phyloP scores from a whole-genome alignment of 2,329 filamentous ascomycete genomes.

The Dryadomyces quercus-mongolicae region DNA sequence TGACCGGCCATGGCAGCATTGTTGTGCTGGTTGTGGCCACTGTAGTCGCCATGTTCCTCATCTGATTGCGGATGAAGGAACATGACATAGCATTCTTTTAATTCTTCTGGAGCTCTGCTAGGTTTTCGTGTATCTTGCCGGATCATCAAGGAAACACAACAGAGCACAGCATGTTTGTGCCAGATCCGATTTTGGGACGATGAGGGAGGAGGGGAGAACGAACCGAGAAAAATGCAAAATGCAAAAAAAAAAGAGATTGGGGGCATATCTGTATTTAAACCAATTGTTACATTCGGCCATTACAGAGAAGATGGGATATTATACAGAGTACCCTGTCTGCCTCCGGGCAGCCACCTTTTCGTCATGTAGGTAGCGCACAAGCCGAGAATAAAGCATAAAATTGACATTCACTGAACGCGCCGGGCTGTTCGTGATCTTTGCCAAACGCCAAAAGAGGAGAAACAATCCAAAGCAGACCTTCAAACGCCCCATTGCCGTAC shows the following conservation, averaged over 20 bases:
- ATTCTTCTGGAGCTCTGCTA: too few species aligned
- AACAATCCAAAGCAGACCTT: not conserved
- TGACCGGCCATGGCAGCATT: conserved; percentile 12
- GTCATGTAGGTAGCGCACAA: not conserved
- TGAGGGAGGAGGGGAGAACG: not conserved
- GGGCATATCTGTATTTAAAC: not conserved
- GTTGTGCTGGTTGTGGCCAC: conserved; percentile 24
- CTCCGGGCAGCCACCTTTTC: not conserved
- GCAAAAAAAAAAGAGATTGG: not conserved
- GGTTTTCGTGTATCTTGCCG: not conserved
- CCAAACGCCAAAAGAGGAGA: too few species aligned
- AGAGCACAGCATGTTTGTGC: not conserved
- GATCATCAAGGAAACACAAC: too few species aligned
- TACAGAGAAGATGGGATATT: not conserved
- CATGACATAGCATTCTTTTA: not conserved
- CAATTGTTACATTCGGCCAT: not conserved
- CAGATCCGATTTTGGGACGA: not conserved
- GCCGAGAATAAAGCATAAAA: not conserved
- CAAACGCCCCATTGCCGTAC: not conserved
- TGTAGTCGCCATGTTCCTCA: conserved; percentile 17
- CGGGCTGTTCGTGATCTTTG: not conserved
- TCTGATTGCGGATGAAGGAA: too few species aligned
- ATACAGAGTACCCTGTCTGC: not conserved
- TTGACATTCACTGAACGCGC: not conserved
- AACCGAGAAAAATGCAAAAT: too few species aligned